These are phyloP conservation scores for Helotiales sp. DNA, from an alignment of 2,329 filamentous ascomycete genomes.

Conservation along the genomic window DNA sequence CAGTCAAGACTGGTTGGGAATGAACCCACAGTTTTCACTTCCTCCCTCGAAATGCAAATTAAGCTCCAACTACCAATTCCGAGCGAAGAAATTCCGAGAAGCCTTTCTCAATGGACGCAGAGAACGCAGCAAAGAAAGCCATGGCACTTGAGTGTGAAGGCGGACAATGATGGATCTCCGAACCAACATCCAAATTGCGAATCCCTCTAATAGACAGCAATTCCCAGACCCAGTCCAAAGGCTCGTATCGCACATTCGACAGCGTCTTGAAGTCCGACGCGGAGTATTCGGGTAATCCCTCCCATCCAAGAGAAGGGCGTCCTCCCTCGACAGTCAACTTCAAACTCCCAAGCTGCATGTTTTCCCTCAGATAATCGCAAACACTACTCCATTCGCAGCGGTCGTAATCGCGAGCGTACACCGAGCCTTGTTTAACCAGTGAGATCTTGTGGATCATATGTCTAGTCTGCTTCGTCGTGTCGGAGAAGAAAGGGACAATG, in stretches of 20 bases:
- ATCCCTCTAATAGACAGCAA: conserved; percentile 56
- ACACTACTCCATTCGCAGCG: conserved; percentile 59
- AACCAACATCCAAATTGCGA: conserved; percentile 55
- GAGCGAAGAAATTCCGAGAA: conserved; percentile 57
- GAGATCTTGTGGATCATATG: conserved; percentile 54
- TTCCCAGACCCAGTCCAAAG: conserved; percentile 63
- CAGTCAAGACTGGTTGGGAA: neutral
- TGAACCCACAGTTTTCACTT: neutral
- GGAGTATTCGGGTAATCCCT: conserved; percentile 52
- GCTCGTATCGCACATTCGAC: conserved; percentile 50
- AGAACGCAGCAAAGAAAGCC: conserved; percentile 64
- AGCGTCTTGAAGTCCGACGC: conserved; percentile 54
- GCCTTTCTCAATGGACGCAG: conserved; percentile 60
- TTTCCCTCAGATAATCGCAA: conserved; percentile 52
- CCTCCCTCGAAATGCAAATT: conserved; percentile 1
- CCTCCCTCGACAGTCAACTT: conserved; percentile 61
- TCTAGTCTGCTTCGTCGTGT: conserved; percentile 57
- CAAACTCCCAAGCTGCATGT: conserved; percentile 50
- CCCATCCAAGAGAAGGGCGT: conserved; percentile 54
- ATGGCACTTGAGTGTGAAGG: conserved; percentile 57
- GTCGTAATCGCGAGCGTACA: conserved; percentile 60
- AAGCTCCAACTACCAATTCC: conserved; percentile 42
- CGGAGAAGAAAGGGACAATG: conserved; percentile 61
- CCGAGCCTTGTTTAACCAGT: conserved; percentile 60
- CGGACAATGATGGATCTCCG: conserved; percentile 60